Conservation (phyloP, 1,284 basidiomycete genomes). For the Microbotryum intermedium region DNA sequence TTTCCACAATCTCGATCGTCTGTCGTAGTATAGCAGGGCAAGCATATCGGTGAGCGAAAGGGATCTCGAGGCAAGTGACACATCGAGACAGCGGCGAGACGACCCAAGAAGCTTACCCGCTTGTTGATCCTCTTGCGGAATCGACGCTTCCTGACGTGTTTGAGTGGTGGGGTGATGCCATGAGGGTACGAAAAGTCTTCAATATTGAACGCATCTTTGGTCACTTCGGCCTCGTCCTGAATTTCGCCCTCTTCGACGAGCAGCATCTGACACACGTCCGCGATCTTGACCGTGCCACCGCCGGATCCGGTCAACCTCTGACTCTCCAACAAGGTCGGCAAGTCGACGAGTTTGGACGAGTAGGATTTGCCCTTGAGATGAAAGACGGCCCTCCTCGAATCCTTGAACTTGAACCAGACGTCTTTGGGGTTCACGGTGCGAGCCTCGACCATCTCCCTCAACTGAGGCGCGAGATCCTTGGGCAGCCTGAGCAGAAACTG, state of each 20-base stretch:
- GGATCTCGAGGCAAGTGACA: background rate
- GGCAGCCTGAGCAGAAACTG: slow-evolving; percentile 92
- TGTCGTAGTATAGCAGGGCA: slow-evolving; percentile 34
- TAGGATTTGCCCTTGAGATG: slow-evolving; percentile 75
- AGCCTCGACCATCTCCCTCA: slow-evolving; percentile 50
- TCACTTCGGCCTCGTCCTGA: slow-evolving; percentile 54
- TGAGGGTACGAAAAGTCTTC: slow-evolving; percentile 98
- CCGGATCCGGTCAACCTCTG: slow-evolving; percentile 55
- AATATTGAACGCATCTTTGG: slow-evolving; percentile 59
- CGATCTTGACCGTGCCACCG: slow-evolving; percentile 88
- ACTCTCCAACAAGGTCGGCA: slow-evolving; percentile 88
- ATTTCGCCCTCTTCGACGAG: slow-evolving; percentile 73
- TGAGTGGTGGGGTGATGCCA: slow-evolving; percentile 87
- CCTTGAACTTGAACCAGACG: slow-evolving; percentile 98
- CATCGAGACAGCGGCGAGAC: background rate
- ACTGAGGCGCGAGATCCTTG: slow-evolving; percentile 55
- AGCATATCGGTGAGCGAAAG: no score
- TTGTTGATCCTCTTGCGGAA: slow-evolving; percentile 84
- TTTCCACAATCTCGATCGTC: slow-evolving; percentile 94
- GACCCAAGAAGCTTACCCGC: slow-evolving; percentile 50
- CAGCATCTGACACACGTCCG: slow-evolving; percentile 76
- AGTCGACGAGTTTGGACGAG: slow-evolving; percentile 87
- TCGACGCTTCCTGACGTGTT: slow-evolving; percentile 81
- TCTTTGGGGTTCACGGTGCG: slow-evolving; percentile 46
- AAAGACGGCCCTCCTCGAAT: slow-evolving; percentile 84